Percentiles rank a stretch among this genome's conserved stretches.
These are phyloP conservation scores for Diplodia mutila DNA, from an alignment of 2,329 filamentous ascomycete species.

Conservation along the genomic window DNA sequence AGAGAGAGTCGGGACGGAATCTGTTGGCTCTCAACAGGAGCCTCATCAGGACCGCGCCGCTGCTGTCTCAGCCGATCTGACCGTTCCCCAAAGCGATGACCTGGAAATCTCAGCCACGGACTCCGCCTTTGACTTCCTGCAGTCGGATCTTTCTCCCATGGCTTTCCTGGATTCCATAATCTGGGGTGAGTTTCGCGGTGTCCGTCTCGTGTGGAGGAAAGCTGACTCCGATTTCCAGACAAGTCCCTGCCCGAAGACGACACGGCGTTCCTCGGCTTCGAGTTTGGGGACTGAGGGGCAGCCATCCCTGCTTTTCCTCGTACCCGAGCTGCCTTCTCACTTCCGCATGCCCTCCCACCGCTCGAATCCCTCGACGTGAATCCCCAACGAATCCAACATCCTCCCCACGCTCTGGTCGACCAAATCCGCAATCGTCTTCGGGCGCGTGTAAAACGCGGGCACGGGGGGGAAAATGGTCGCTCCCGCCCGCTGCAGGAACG, in stretches of 20 bases:
- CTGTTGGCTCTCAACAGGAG: neutral
- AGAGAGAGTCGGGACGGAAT: neutral
- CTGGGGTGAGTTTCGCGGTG: neutral
- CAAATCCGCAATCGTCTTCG: constrained; percentile 27
- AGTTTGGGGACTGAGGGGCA: neutral
- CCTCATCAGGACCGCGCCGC: neutral
- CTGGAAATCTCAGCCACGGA: neutral
- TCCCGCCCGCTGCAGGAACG: constrained; percentile 29
- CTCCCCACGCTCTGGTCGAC: constrained; percentile 52
- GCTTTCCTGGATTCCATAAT: constrained; percentile 22
- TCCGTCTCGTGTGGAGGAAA: neutral
- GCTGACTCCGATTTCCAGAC: neutral
- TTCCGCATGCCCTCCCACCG: constrained; percentile 41
- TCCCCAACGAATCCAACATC: constrained; percentile 51
- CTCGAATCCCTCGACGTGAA: constrained; percentile 49
- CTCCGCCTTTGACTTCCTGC: neutral
- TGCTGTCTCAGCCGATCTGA: neutral
- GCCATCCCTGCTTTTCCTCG: neutral
- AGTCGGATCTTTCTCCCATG: neutral
- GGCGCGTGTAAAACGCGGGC: constrained; percentile 29
- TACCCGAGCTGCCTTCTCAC: neutral
- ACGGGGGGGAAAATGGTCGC: constrained; percentile 29
- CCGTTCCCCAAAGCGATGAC: neutral
- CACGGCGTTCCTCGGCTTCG: neutral
- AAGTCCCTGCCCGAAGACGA: neutral